Percentiles rank a stretch among this genome's conserved stretches.
Evolutionary conservation across 2,329 filamentous ascomycete genomes (phyloP).

Genomic region (Clonostachys solani): DNA sequence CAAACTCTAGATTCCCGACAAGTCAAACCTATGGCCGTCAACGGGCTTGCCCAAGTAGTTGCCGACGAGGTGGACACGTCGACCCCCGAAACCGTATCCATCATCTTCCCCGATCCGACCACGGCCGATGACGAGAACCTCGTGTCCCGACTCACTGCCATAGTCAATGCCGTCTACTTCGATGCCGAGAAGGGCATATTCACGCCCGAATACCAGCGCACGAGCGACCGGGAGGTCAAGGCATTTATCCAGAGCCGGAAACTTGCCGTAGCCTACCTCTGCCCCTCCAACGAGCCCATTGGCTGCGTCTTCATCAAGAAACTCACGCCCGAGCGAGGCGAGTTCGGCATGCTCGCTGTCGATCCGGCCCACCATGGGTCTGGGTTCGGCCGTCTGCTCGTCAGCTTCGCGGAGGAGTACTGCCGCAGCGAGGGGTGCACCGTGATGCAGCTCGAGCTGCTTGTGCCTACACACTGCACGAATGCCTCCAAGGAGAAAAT

Average conservation of each 20-base stretch:
- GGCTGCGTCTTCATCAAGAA: slow-evolving; percentile 19
- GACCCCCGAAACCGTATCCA: neutral
- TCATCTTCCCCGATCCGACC: slow-evolving; percentile 10
- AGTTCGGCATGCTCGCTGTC: slow-evolving; percentile 20
- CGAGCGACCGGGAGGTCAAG: slow-evolving; percentile 10
- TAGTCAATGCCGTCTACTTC: slow-evolving; percentile 18
- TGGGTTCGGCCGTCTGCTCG: slow-evolving; percentile 15
- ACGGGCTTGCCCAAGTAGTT: no score
- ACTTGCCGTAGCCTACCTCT: slow-evolving; percentile 14
- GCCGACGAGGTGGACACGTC: no score
- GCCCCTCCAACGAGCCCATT: slow-evolving; percentile 4
- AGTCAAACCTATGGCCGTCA: no score
- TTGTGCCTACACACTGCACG: slow-evolving; percentile 15
- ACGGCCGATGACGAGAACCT: slow-evolving; percentile 10
- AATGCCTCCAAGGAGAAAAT: slow-evolving; percentile 17
- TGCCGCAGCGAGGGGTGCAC: slow-evolving; percentile 16
- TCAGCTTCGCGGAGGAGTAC: slow-evolving; percentile 17
- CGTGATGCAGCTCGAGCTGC: slow-evolving; percentile 19
- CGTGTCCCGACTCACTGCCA: slow-evolving; percentile 7
- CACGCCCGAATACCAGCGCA: slow-evolving; percentile 15
- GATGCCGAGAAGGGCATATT: slow-evolving; percentile 19
- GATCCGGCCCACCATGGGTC: slow-evolving; percentile 11
- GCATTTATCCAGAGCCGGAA: slow-evolving; percentile 10
- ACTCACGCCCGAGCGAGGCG: slow-evolving; percentile 9
- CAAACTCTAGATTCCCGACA: no score